A percentile compares a stretch with the other conserved stretches of the same genome.
These are phyloP conservation scores for Xylariales sp. DNA, from an alignment of 2,329 filamentous ascomycete species.

Conservation along the genomic window DNA sequence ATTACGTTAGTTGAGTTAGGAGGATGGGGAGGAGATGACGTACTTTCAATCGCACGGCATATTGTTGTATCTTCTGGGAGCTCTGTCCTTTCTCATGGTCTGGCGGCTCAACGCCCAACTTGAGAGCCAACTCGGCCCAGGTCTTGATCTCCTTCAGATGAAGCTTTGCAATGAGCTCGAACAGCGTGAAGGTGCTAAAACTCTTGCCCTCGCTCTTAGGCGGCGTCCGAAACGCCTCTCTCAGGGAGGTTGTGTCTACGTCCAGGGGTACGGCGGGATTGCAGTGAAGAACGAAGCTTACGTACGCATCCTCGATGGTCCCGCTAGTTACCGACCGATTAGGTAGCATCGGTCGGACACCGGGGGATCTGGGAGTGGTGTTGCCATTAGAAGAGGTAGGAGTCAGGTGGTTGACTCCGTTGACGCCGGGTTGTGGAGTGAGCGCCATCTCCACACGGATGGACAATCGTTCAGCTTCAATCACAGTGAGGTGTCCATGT, in stretches of 20 bases:
- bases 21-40: conserved; percentile 13
- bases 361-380: conserved; percentile 45
- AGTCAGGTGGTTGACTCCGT: conserved; percentile 46
- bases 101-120: conserved; percentile 88
- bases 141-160: conserved; percentile 89
- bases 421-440: conserved; percentile 45
- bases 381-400: conserved; percentile 45
- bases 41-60: conserved; percentile 91
- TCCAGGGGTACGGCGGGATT: conserved; percentile 82
- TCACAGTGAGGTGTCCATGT: conserved; percentile 34
- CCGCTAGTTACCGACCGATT: conserved; percentile 73
- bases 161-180: conserved; percentile 80
- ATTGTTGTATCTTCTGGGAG: conserved; percentile 93
- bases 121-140: conserved; percentile 88
- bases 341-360: conserved; percentile 63
- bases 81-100: conserved; percentile 86
- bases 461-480: conserved; percentile 26
- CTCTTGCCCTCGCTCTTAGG: conserved; percentile 89
- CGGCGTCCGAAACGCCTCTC: conserved; percentile 80
- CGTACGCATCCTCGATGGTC: conserved; percentile 84
- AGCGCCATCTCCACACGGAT: conserved; percentile 46
- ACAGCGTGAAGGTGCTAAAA: conserved; percentile 82
- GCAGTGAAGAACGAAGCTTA: conserved; percentile 88
- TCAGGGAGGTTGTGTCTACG: conserved; percentile 76
- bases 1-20: conserved; percentile 51